Percentiles rank a stretch among this genome's conserved stretches.
Evolutionary conservation across 2,329 filamentous ascomycete genomes (phyloP).

Genomic region (Periconia macrospinosa): DNA sequence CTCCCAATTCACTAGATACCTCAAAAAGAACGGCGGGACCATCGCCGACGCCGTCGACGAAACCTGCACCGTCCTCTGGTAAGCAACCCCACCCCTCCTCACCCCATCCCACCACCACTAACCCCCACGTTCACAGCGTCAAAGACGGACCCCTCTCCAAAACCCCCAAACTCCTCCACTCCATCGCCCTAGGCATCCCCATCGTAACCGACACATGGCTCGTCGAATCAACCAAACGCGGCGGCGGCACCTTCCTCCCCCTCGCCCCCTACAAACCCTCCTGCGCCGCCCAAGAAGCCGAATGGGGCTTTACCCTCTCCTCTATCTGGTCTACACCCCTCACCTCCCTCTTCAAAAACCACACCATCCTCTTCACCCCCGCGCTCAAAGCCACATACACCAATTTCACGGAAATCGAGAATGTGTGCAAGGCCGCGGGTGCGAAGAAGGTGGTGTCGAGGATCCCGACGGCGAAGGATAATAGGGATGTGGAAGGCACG

Average conservation of each 20-base stretch:
- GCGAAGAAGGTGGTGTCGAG: constrained; percentile 33
- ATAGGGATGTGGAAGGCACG: constrained; percentile 16
- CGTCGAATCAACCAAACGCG: constrained; percentile 35
- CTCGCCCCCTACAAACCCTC: constrained; percentile 37
- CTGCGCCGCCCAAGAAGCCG: constrained; percentile 37
- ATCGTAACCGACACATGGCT: constrained; percentile 55
- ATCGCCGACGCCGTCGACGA: constrained; percentile 36
- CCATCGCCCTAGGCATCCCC: constrained; percentile 46
- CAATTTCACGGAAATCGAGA: constrained; percentile 43
- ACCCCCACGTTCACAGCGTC: constrained; percentile 33
- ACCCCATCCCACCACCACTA: constrained; percentile 8
- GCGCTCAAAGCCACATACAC: constrained; percentile 36
- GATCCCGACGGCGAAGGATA: constrained; percentile 22
- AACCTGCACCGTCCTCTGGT: constrained; percentile 38
- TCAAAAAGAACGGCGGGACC: constrained; percentile 35
- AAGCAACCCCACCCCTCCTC: constrained; percentile 5
- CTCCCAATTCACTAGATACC: constrained; percentile 31
- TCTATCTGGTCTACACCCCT: constrained; percentile 37
- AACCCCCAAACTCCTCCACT: constrained; percentile 50
- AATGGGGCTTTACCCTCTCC: constrained; percentile 42
- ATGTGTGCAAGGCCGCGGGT: constrained; percentile 43
- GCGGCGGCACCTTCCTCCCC: constrained; percentile 37
- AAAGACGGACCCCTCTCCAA: constrained; percentile 43
- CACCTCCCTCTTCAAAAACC: constrained; percentile 52
- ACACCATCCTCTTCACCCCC: constrained; percentile 53